Base-by-base conservation (phyloP, 768 basidiomycete species). In the Boletus rubescentipes region DNA sequence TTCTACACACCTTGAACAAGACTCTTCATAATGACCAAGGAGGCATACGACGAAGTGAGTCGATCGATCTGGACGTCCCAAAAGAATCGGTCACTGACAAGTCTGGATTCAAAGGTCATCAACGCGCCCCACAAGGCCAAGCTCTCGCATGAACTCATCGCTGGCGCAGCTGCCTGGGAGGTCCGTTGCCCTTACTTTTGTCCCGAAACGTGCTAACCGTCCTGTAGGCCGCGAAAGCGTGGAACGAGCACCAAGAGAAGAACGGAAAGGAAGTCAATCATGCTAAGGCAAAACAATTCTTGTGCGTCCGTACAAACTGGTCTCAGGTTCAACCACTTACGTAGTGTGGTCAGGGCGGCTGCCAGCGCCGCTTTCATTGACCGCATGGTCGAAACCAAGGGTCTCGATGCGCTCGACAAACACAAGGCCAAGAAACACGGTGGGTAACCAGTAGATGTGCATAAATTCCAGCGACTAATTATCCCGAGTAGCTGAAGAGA, bases 151-250 rank as follows among this genome's bases (percentile, higher is more conserved):
- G 82, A 89, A 70, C 66, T 88, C 39, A 77, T 89, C 57, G 83
- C 84, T 43, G 85, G 72, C 38, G 87, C 87, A 41, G 86, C 86
- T 7, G 69, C 83, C 29, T 89, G 77, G 68, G 84, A 83, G 77
- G 85, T 81, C 34, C 12, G 69, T 45, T 16, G 1, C 29, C 15
- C 18, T 7, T 5, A n/a, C 23, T 39, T n/a, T 14, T 32, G 5
- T 37, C 18, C 47, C 9, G 21, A 15, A 7, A n/a, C 18, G 18
- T 34, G 3, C 46, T 55, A 31, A 59, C 31, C 40, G 14, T 38
- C 30, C 30, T n/a, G 12, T 54, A 84, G 84, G 86, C 86, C 52
- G 78, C 77, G 43, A 87, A 85, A 65, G 78, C 81, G 2, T 89
- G 80, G 63, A 77, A 88, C 58, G 58, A 81, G 0, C 87, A 89